Base-by-base conservation (phyloP, 2,329 filamentous ascomycete species). In the Onygenales sp. region DNA sequence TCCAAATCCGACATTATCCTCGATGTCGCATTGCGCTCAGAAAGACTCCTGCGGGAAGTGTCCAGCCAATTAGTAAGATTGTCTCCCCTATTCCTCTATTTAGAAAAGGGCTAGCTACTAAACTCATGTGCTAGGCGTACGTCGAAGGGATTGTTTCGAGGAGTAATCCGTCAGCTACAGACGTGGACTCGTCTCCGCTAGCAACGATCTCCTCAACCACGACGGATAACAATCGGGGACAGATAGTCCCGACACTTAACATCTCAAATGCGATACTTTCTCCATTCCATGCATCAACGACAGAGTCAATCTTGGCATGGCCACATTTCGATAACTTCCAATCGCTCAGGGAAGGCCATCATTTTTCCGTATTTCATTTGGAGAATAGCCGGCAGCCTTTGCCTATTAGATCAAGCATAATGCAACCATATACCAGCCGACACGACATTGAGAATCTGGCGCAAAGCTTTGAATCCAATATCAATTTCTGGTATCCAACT, bases 401-500 rank as follows among this genome's bases (percentile, higher is more conserved):
- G 2, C 65, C 67, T 7, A 48, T 49, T 4, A 44, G 32, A 14
- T 13, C 50, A 14, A 11, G 40, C 7, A 32, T 21, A 33, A 68
- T 74, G 54, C 68, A 70, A 21, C 77, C 75, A 0, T 75, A 74
- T 40, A 66, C 74, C 4, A 68, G 68, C 1, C 58, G 67, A 0
- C 63, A 69, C 1, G 76, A 78, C 6, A 61, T 78, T 2, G 67
- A 71, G 13, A 60, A 61, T 0, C 70, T 76, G 4, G 59, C 78
- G 0, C 61, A 67, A 1, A 69, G 73, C 0, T 80, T 80, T 45
- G 68, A 76, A 55, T 62, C 63, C 2, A 72, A 69, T 36, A 65
- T 78, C 42, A 80, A 79, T 60, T 78, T 78, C 47, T 79, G 75
- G 74, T 79, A 79, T 52, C 77, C 76, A 0, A 77, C 74, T 5